A percentile compares a stretch with the other conserved stretches of the same genome.
phyloP scores from a whole-genome alignment of 768 basidiomycete genomes.

The Mrakia gelida region DNA sequence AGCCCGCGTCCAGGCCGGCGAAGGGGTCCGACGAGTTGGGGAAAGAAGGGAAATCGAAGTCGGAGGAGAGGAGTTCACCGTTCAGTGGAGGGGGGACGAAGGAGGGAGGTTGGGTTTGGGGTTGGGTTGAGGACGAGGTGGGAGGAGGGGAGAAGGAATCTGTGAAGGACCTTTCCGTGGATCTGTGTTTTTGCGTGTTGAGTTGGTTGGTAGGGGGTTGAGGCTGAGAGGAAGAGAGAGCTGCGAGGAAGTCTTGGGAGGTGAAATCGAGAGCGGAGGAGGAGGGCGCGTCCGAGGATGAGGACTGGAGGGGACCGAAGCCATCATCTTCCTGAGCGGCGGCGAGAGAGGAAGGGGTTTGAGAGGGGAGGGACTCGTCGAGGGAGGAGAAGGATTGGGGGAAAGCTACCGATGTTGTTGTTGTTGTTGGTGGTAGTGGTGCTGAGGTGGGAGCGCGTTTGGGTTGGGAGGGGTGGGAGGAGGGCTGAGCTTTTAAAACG shows the following conservation, averaged over 20 bases:
- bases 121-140: background rate
- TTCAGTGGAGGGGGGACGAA: background rate
- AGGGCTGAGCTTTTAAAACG: background rate
- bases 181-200: no score
- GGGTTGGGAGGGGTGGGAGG: background rate
- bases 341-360: no score
- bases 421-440: background rate
- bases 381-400: conserved; percentile 1
- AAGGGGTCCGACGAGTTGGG: no score
- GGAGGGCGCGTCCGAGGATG: background rate
- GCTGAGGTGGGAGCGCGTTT: background rate
- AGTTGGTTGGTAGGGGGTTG: background rate
- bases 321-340: background rate
- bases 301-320: conserved; percentile 7
- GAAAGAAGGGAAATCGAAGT: background rate
- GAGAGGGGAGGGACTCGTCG: background rate
- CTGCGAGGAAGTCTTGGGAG: background rate
- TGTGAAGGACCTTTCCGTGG: background rate
- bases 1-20: background rate
- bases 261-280: background rate
- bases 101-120: background rate
- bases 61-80: conserved; percentile 11
- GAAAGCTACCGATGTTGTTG: background rate
- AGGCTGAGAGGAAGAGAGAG: background rate
- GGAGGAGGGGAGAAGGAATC: background rate